Conservation (phyloP, 176 grass and related monocot species). For the Rhynchospora breviuscula region DNA sequence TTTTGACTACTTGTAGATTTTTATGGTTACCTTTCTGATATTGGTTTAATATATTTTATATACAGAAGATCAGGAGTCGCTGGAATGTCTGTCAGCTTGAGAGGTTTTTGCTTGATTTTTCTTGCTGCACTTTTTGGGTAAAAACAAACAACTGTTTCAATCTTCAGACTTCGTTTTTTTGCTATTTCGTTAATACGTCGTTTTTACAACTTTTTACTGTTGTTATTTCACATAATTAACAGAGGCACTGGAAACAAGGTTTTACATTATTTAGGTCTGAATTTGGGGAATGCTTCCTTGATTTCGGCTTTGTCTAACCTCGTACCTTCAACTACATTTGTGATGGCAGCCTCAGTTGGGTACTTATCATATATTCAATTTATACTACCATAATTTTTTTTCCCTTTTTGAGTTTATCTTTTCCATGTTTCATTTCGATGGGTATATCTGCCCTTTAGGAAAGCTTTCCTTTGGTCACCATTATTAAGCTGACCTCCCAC, state of each 20-base stretch:
- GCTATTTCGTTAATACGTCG: neutral
- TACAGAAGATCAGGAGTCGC: neutral
- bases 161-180: neutral
- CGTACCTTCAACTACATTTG: neutral
- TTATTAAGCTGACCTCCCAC: too few species aligned
- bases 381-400: neutral
- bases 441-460: too few species aligned
- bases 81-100: neutral
- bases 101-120: neutral
- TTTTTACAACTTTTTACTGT: neutral
- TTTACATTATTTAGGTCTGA: slow-evolving; percentile 14
- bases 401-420: neutral
- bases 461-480: too few species aligned
- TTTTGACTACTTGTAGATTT: neutral
- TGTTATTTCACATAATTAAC: neutral
- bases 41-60: neutral
- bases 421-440: too few species aligned
- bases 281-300: neutral
- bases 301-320: neutral
- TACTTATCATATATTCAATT: neutral
- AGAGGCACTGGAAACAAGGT: slow-evolving; percentile 4
- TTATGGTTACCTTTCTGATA: neutral
- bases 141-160: neutral
- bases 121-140: slow-evolving; percentile 3
- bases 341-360: neutral